Percentiles rank a stretch among this genome's conserved stretches.
These are phyloP conservation scores for Achaetomium macrosporum DNA, from an alignment of 2,329 filamentous ascomycete genomes.

Conservation along the genomic window DNA sequence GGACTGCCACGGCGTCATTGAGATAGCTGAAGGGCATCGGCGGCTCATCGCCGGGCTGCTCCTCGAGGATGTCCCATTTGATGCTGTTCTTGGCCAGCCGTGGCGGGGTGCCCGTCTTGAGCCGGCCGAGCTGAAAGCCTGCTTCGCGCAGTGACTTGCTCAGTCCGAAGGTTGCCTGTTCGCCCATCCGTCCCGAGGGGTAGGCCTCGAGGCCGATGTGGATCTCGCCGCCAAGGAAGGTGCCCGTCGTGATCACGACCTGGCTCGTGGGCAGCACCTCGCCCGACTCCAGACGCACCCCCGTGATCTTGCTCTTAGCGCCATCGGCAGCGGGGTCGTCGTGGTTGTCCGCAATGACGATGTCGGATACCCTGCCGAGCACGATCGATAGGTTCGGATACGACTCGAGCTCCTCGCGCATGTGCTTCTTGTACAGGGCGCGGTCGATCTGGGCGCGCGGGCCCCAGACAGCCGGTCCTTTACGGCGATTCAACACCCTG, in stretches of 20 bases:
- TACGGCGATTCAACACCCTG: conserved; percentile 76
- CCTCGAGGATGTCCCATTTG: conserved; percentile 64
- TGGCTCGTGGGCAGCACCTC: conserved; percentile 72
- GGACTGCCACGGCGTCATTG: conserved; percentile 69
- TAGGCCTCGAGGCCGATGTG: conserved; percentile 83
- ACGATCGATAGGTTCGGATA: conserved; percentile 78
- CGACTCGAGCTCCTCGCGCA: conserved; percentile 74
- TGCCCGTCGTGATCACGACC: conserved; percentile 93
- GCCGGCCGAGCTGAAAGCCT: conserved; percentile 78
- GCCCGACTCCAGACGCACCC: conserved; percentile 81
- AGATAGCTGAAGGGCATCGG: conserved; percentile 89
- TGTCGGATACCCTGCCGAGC: conserved; percentile 85
- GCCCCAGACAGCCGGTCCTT: conserved; percentile 95
- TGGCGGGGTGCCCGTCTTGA: conserved; percentile 95
- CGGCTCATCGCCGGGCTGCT: conserved; percentile 76
- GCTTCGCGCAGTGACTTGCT: conserved; percentile 86
- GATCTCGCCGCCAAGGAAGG: conserved; percentile 92
- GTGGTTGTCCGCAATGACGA: conserved; percentile 62
- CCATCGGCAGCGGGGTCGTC: conserved; percentile 39
- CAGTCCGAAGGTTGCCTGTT: conserved; percentile 85
- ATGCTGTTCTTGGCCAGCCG: conserved; percentile 78
- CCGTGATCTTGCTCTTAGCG: conserved; percentile 67
- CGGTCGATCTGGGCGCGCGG: conserved; percentile 95
- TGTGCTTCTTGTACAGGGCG: conserved; percentile 78
- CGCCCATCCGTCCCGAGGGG: conserved; percentile 86